Conservation (phyloP, 1,284 basidiomycete genomes). For the Vanrija pseudolonga region DNA sequence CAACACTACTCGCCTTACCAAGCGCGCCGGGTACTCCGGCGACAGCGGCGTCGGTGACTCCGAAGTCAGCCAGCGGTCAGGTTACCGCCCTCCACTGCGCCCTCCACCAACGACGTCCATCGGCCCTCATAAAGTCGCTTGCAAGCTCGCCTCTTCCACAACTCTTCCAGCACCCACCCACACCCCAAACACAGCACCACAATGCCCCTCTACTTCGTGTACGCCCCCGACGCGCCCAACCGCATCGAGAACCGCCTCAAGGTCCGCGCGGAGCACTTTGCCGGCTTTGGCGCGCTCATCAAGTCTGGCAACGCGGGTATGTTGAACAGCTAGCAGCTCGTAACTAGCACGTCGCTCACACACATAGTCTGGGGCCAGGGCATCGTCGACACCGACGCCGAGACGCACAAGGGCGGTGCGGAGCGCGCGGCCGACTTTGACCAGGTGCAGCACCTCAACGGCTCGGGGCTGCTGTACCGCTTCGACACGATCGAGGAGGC, state of each 20-base stretch:
- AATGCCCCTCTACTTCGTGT: slow-evolving; percentile 37
- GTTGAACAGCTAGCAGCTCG: slow-evolving; percentile 16
- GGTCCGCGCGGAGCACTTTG: slow-evolving; percentile 38
- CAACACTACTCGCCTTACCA: slow-evolving; percentile 45
- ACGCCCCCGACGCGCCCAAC: slow-evolving; percentile 31
- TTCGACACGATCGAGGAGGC: slow-evolving; percentile 14
- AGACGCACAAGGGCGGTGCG: neutral
- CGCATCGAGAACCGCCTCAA: slow-evolving; percentile 24
- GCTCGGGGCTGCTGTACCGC: slow-evolving; percentile 13
- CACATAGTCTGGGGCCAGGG: slow-evolving; percentile 6
- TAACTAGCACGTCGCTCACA: neutral
- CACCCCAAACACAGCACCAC: neutral
- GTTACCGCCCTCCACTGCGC: too few species aligned
- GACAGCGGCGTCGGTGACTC: too few species aligned
- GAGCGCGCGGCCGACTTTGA: neutral
- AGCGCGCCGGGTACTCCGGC: slow-evolving; percentile 50
- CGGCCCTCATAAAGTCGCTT: too few species aligned
- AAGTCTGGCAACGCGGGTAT: slow-evolving; percentile 21
- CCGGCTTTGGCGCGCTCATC: slow-evolving; percentile 26
- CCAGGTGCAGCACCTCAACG: neutral
- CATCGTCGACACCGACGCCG: neutral
- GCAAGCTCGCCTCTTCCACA: too few species aligned
- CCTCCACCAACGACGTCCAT: too few species aligned
- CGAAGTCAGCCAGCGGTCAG: too few species aligned
- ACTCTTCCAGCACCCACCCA: neutral